Percentiles rank a stretch among this genome's conserved stretches.
Evolutionary conservation across 352 stramenopile species (phyloP).

Genomic region (Vaucheria bursata): DNA sequence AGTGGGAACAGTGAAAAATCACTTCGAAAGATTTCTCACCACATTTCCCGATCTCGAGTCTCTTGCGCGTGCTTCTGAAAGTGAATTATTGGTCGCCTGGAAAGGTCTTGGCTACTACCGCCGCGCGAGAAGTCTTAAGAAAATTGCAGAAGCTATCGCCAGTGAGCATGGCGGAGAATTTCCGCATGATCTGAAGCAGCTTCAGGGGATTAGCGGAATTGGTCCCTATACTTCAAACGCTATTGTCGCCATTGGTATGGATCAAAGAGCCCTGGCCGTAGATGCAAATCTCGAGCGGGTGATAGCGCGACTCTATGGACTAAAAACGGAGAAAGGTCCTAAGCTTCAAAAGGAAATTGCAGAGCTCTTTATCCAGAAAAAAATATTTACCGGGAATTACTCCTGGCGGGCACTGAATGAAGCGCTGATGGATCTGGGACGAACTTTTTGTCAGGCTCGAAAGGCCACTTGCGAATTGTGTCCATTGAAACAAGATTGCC

Average conservation of each 20-base stretch:
- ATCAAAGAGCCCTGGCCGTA: not conserved
- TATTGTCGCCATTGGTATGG: not conserved
- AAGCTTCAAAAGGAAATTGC: not conserved
- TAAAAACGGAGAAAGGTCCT: not conserved
- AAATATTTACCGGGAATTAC: not conserved
- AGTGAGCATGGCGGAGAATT: not conserved
- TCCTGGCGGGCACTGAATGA: not conserved
- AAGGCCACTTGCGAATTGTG: not conserved
- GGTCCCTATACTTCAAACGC: not conserved
- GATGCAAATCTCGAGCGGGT: not conserved
- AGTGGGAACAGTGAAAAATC: not conserved
- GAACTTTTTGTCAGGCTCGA: not conserved
- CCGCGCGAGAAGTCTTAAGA: not conserved
- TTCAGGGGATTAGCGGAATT: not conserved
- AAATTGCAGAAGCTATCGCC: not conserved
- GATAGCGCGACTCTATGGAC: not conserved
- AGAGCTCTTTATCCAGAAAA: not conserved
- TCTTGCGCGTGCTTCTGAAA: not conserved
- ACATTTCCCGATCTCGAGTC: not conserved
- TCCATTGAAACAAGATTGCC: not conserved
- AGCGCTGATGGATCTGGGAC: not conserved
- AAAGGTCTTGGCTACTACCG: not conserved
- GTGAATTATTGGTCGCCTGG: not conserved
- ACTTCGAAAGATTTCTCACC: not conserved
- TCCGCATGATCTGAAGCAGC: not conserved